Evolutionary conservation across 441 rosid species (phyloP).

Genomic region (Bocquillonia castaneifolia): DNA sequence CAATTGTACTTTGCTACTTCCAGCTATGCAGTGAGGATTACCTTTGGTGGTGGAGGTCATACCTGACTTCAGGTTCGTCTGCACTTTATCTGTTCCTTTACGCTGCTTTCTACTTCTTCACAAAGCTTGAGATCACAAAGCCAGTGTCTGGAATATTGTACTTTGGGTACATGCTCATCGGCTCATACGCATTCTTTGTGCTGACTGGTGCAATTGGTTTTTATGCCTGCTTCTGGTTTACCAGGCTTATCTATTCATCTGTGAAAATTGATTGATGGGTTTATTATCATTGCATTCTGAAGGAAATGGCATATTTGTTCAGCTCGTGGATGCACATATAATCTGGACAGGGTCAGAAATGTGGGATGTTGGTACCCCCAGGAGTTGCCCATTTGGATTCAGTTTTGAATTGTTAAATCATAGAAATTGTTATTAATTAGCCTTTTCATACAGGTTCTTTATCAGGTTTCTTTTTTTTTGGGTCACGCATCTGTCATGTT

Average conservation of each 20-base stretch:
- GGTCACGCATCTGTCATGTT: too few relatives aligned
- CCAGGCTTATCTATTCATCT: constrained; percentile 81
- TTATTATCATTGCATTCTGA: neutral
- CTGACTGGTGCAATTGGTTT: constrained; percentile 81
- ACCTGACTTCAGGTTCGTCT: constrained; percentile 85
- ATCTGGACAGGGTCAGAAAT: constrained; percentile 10
- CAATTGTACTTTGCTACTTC: constrained; percentile 84
- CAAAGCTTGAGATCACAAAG: constrained; percentile 88
- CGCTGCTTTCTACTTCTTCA: constrained; percentile 81
- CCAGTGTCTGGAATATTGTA: constrained; percentile 72
- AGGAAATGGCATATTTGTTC: constrained; percentile 6
- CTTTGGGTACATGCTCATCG: constrained; percentile 86
- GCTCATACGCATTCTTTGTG: constrained; percentile 72
- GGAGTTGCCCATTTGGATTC: constrained; percentile 18
- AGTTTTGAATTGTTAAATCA: constrained; percentile 26
- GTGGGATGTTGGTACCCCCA: neutral
- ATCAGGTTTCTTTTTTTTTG: constrained; percentile 15
- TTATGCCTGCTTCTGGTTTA: constrained; percentile 91
- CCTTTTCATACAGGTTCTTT: constrained; percentile 19
- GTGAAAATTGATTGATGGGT: constrained; percentile 70
- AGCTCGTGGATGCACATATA: constrained; percentile 6
- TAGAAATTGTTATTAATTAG: constrained; percentile 25
- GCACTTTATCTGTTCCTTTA: constrained; percentile 82
- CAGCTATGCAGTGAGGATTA: constrained; percentile 94
- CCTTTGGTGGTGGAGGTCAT: constrained; percentile 97